phyloP scores from a whole-genome alignment of 306 rosid species.

The Amphicarpaea edgeworthii region DNA sequence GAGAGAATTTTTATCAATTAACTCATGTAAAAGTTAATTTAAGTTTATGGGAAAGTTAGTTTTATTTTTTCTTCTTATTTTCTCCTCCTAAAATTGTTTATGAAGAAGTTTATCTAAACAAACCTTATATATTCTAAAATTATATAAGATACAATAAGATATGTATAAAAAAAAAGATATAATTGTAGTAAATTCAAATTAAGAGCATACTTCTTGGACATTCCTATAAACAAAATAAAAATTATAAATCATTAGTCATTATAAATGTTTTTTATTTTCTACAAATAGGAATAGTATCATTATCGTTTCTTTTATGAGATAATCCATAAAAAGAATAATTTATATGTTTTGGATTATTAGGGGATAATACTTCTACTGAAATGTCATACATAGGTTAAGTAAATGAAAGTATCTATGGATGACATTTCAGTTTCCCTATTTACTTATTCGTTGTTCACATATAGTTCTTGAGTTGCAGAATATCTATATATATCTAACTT shows the following conservation, averaged over 20 bases:
- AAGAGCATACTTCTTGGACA: not conserved
- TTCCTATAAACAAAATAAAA: too few relatives aligned
- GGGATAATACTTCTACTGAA: not conserved
- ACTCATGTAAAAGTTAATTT: too few relatives aligned
- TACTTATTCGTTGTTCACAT: not conserved
- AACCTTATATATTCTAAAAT: not conserved
- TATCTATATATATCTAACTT: not conserved
- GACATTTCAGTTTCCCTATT: not conserved
- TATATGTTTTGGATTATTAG: too few relatives aligned
- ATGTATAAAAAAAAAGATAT: not conserved
- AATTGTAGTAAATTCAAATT: not conserved
- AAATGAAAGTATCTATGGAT: not conserved
- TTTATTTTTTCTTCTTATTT: too few relatives aligned
- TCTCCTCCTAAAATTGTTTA: too few relatives aligned
- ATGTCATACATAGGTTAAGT: not conserved
- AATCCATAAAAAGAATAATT: not conserved
- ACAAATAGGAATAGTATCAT: not conserved
- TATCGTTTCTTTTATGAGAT: not conserved
- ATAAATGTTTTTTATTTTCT: not conserved
- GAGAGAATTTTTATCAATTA: too few relatives aligned
- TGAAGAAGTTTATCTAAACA: too few relatives aligned
- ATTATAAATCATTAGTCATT: too few relatives aligned
- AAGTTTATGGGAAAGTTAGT: too few relatives aligned
- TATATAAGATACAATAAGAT: not conserved
- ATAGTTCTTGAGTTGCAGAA: not conserved